phyloP scores from a whole-genome alignment of 2,329 filamentous ascomycete genomes.

The Thermomyces lanuginosus region DNA sequence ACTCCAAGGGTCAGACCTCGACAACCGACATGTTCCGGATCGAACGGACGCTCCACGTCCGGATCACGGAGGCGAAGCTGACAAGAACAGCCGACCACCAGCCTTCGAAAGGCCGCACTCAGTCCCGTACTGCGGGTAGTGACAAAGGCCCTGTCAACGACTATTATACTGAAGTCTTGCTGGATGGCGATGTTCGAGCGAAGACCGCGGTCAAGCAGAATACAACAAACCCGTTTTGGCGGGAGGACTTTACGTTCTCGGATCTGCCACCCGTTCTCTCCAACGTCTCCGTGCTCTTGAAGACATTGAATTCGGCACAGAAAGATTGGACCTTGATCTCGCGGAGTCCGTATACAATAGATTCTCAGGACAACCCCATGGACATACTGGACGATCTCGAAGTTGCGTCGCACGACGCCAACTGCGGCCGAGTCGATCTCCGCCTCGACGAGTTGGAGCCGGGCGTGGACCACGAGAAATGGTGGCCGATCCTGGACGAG shows the following conservation, averaged over 20 bases:
- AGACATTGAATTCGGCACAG: conserved; percentile 31
- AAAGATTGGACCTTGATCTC: conserved; percentile 35
- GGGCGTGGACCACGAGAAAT: conserved; percentile 67
- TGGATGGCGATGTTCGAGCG: conserved; percentile 33
- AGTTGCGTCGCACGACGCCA: conserved; percentile 31
- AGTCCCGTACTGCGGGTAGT: conserved; percentile 17
- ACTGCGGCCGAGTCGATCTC: conserved; percentile 53
- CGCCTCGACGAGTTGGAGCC: conserved; percentile 61
- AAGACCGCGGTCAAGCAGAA: conserved; percentile 33
- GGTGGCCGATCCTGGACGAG: conserved; percentile 69
- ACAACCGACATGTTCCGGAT: conserved; percentile 49
- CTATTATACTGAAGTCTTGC: conserved; percentile 33
- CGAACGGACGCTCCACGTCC: conserved; percentile 43
- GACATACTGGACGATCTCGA: conserved; percentile 30
- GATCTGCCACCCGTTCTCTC: conserved; percentile 34
- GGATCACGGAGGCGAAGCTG: conserved; percentile 47
- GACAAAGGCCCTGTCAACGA: conserved; percentile 19
- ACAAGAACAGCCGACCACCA: conserved; percentile 19
- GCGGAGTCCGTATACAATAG: conserved; percentile 27
- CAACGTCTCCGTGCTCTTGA: conserved; percentile 30
- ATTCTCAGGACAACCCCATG: conserved; percentile 24
- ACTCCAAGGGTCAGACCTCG: conserved; percentile 23
- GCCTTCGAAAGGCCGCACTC: conserved; percentile 17
- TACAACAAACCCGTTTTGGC: conserved; percentile 33
- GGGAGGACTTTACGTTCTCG: conserved; percentile 32